Evolutionary conservation across 768 basidiomycete genomes (phyloP), one percentile per base, ranked within the genome.

Genomic region (Leccinum fibrillosum): DNA sequence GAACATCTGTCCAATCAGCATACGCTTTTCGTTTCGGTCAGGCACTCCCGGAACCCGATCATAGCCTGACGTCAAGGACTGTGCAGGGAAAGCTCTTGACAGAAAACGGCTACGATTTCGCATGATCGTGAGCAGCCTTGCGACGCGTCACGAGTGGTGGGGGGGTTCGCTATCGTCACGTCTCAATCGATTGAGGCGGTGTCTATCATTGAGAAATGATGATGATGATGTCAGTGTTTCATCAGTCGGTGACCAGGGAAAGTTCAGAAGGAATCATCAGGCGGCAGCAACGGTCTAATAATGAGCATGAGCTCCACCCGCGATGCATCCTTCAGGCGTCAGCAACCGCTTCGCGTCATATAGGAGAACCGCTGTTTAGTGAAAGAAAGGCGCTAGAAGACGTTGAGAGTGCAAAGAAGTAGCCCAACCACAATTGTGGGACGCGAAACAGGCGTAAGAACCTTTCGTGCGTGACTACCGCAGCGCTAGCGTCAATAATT

Each of bases 51-150:
- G 42, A 17, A 25, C 15, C 23, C 7, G 47, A 48, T 57, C 52
- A 62, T 55, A 21, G 53, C 52, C 53, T 69, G 68, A 69, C 68
- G 68, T 69, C 68, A 70, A 57, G n/a, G 28, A 44, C 63, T 63
- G 64, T 60, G 66, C 39, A 42, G 58, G 37, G 58, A 67, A 58
- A 57, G 58, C 63, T 44, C 59, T 57, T 19, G 52, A 57, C 55
- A 52, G 53, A 62, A 57, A 58, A 62, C 35, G 19, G 39, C 48
- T 42, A 57, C 13, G 52, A 58, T 61, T 42, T 44, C 28, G 52
- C 54, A 53, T n/a, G 55, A 47, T 47, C 42, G 42, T n/a, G 42
- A 44, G 42, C 47, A 53, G 58, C 49, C 45, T 32, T 23, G 25
- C 21, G 48, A 19, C 47, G 47, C 42, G 11, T 44, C 42, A 44